Percentiles rank a stretch among this genome's conserved stretches.
Evolutionary conservation across 805 yeast genomes (phyloP).

Genomic region (Ogataea chonburiensis): DNA sequence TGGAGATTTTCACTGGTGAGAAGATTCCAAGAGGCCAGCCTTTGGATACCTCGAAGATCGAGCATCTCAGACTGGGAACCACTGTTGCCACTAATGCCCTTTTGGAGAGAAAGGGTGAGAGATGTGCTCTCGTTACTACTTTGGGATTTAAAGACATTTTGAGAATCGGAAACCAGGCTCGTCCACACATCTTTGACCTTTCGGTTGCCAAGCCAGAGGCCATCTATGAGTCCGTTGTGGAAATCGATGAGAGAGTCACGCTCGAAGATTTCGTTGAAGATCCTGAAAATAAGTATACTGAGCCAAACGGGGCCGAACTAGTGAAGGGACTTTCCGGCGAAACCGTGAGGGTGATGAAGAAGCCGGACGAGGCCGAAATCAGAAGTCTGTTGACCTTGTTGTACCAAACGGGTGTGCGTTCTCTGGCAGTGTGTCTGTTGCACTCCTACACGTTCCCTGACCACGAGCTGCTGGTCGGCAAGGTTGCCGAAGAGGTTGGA

Average conservation of each 20-base stretch:
- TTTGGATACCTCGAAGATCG: constrained; percentile 61
- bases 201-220: constrained; percentile 69
- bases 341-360: constrained; percentile 53
- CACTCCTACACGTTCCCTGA: constrained; percentile 73
- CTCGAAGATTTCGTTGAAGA: constrained; percentile 79
- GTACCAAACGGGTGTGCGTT: constrained; percentile 57
- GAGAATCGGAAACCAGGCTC: constrained; percentile 83
- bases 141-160: constrained; percentile 85
- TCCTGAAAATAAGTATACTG: constrained; percentile 39
- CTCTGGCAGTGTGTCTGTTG: constrained; percentile 68
- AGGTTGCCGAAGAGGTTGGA: constrained; percentile 62
- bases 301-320: constrained; percentile 35
- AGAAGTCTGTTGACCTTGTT: constrained; percentile 42
- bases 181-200: constrained; percentile 87
- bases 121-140: constrained; percentile 82
- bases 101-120: constrained; percentile 87
- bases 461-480: constrained; percentile 62
- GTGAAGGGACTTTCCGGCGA: constrained; percentile 68
- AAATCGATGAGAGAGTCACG: constrained; percentile 88
- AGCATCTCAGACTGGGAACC: constrained; percentile 83
- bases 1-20: constrained; percentile 57
- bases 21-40: constrained; percentile 58
- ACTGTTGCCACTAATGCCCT: constrained; percentile 96
- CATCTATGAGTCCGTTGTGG: constrained; percentile 73
- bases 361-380: constrained; percentile 47